Percentiles rank a stretch among this genome's conserved stretches.
Evolutionary conservation across 2,329 filamentous ascomycete genomes (phyloP).

Genomic region (Pestalotiopsis sp.): DNA sequence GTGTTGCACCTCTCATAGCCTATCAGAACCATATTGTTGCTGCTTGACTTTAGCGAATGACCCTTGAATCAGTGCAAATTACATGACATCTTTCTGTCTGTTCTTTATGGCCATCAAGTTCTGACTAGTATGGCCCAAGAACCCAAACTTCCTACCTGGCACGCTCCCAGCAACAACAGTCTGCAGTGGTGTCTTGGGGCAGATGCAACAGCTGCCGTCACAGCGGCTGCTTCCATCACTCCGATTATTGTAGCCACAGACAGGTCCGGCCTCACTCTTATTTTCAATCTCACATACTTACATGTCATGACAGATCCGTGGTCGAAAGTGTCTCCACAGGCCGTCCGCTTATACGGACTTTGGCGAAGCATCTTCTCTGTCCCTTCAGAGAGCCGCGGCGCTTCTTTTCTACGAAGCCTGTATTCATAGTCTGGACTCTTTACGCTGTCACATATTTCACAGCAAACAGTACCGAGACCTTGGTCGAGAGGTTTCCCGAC

Average conservation of each 20-base stretch:
- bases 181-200: background rate
- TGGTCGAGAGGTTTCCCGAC: conserved; percentile 22
- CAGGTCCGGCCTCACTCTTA: background rate
- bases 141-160: background rate
- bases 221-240: background rate
- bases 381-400: conserved; percentile 20
- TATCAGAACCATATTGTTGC: background rate
- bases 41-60: background rate
- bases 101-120: background rate
- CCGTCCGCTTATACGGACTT: conserved; percentile 15
- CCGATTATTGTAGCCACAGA: background rate
- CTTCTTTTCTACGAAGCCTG: conserved; percentile 25
- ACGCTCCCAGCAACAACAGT: background rate
- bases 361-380: conserved; percentile 6
- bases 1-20: background rate
- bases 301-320: conserved; percentile 11
- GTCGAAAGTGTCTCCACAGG: conserved; percentile 17
- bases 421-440: conserved; percentile 29
- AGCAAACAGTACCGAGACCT: conserved; percentile 27
- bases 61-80: background rate
- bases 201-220: background rate
- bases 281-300: background rate
- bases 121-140: background rate
- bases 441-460: conserved; percentile 30
- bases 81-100: background rate